Evolutionary conservation across 2,329 filamentous ascomycete species (phyloP).

Genomic region (Aspergillus unguis): DNA sequence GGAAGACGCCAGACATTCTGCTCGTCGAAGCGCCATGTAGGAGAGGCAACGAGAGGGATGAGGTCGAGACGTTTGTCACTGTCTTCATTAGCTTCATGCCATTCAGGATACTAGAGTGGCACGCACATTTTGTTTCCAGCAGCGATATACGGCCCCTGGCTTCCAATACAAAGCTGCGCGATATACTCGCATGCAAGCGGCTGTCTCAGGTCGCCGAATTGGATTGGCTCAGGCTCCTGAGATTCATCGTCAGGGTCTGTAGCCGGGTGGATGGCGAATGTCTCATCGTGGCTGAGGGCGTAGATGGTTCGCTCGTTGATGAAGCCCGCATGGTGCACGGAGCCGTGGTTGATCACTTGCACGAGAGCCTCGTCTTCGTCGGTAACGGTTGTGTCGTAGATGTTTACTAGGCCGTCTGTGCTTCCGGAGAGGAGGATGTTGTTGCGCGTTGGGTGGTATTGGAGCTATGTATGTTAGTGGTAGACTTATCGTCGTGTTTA

Average conservation of each 20-base stretch:
- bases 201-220: slow-evolving; percentile 57
- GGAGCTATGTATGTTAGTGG: slow-evolving; percentile 33
- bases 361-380: slow-evolving; percentile 62
- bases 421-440: slow-evolving; percentile 58
- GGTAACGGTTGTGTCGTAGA: slow-evolving; percentile 56
- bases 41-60: slow-evolving; percentile 35
- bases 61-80: slow-evolving; percentile 44
- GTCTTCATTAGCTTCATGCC: slow-evolving; percentile 5
- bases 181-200: slow-evolving; percentile 58
- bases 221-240: slow-evolving; percentile 42
- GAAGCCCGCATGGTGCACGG: slow-evolving; percentile 61
- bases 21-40: slow-evolving; percentile 40
- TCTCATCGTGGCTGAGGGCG: slow-evolving; percentile 61
- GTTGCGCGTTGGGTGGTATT: slow-evolving; percentile 52
- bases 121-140: slow-evolving; percentile 51
- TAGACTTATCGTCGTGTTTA: neutral
- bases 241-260: slow-evolving; percentile 50
- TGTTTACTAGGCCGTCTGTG: slow-evolving; percentile 61
- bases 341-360: slow-evolving; percentile 62
- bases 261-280: slow-evolving; percentile 56
- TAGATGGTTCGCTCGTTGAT: slow-evolving; percentile 52
- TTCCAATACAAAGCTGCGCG: slow-evolving; percentile 50
- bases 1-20: slow-evolving; percentile 41
- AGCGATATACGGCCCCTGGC: slow-evolving; percentile 44
- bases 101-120: neutral